Base-by-base conservation (phyloP, 345 rosid species). In the Angophora floribunda region DNA sequence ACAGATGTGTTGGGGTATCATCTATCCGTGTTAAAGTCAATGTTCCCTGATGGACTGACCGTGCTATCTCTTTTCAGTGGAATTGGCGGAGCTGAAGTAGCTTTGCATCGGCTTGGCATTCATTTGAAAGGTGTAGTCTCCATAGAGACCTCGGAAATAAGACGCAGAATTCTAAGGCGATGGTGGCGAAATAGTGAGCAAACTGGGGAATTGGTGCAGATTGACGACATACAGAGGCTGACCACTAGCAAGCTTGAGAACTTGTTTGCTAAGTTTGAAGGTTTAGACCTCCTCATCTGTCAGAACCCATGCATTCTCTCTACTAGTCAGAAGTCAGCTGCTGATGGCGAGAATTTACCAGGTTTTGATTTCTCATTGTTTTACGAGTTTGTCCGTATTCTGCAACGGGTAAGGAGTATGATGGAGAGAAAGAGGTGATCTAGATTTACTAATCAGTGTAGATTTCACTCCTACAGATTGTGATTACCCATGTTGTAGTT, bases 141-240 rank as follows among this genome's bases (percentile, higher is more conserved):
- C 3, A 91, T 98, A 53, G 99, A 98, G 90, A 87, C 89, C 22
- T 91, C 91, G 61, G 97, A 93, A 90, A 70, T 89, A 82, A 95
- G 92, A 87, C 94, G 94, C 78, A 94, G 86, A 91, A 93, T 98
- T 75, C 89, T 96, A 28, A 92, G 63, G 90, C 92, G 90, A 86
- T 98, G 99, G 99, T 97, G 99, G 99, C 90, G 85, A 45, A 91
- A 61, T 49, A 94, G 94, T 1, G 92, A 93, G 87, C 99, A 98
- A 87, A 92, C 92, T 2, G 99, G 99, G 59, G 96, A 95, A 87
- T 87, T 98, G 94, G 95, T 95, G 90, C 95, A 93, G 90, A 87
- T 97, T 88, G 98, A 96, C 70, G 96, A 90, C 61, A 91, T 97
- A 57, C 92, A 89, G 87, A 94, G 87, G 90, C 94, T 98, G 87